Conservation (phyloP, 164 flowering plant species). For the Aristolochia californica region DNA sequence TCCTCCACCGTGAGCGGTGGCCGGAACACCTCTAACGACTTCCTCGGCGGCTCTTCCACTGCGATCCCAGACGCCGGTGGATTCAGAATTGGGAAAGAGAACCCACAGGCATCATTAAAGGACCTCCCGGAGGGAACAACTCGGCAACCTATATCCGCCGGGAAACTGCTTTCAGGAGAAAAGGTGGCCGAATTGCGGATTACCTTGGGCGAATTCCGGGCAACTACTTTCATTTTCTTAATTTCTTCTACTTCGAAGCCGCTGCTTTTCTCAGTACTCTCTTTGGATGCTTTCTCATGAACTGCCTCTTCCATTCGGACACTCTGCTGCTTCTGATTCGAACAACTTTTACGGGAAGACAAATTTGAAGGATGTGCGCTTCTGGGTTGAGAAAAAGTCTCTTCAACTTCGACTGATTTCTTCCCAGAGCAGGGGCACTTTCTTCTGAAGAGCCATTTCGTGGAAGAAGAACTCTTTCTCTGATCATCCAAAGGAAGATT, state of each 20-base stretch:
- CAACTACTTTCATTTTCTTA: conserved; percentile 2
- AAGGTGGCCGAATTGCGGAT: background rate
- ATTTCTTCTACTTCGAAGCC: conserved; percentile 2
- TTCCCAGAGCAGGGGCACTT: conserved; percentile 67
- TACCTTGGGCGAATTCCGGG: conserved; percentile 5
- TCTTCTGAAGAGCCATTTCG: conserved; percentile 42
- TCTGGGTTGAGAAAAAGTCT: conserved; percentile 20
- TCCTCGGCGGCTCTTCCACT: conserved; percentile 32
- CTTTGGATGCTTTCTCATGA: conserved; percentile 1
- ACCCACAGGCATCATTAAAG: conserved; percentile 19
- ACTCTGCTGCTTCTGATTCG: conserved; percentile 8
- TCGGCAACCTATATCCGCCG: conserved; percentile 16
- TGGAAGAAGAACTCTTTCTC: conserved; percentile 9
- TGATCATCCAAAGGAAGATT: conserved; percentile 14
- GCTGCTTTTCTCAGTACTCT: conserved; percentile 1
- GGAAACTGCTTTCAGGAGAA: conserved; percentile 3
- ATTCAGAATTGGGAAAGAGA: conserved; percentile 41
- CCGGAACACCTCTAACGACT: conserved; percentile 46
- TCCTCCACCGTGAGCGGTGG: conserved; percentile 13
- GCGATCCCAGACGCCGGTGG: conserved; percentile 5
- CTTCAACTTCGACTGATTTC: conserved; percentile 57
- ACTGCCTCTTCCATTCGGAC: background rate
- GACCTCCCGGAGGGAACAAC: conserved; percentile 14
- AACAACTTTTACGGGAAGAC: background rate
- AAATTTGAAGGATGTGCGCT: conserved; percentile 4